Evolutionary conservation across 306 rosid genomes (phyloP).

Genomic region (Canavalia ensiformis): DNA sequence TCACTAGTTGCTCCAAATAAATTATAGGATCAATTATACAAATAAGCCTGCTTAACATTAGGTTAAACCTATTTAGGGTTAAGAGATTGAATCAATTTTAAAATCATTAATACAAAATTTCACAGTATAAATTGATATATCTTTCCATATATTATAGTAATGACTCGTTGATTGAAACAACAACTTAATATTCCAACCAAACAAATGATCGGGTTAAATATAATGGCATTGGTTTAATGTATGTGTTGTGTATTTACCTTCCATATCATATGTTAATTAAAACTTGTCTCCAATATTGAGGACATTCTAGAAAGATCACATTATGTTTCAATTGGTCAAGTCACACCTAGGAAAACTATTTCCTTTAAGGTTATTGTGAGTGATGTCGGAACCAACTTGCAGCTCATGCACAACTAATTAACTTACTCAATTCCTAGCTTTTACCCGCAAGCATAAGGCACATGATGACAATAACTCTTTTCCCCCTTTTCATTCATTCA

Average conservation of each 20-base stretch:
- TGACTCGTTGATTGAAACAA: not conserved
- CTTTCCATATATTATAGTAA: not conserved
- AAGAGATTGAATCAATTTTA: not conserved
- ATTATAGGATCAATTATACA: not conserved
- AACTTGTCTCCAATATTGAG: slow-evolving; percentile 2
- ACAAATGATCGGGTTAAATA: not conserved
- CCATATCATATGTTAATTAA: not conserved
- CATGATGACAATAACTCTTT: slow-evolving; percentile 9
- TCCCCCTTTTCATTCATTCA: not conserved
- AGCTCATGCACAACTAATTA: slow-evolving; percentile 3
- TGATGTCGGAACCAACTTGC: slow-evolving; percentile 14
- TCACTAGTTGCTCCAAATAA: not conserved
- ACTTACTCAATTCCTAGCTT: not conserved
- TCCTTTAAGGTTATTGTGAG: not conserved
- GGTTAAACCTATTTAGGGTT: not conserved
- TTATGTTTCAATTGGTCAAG: not conserved
- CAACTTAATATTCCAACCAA: not conserved
- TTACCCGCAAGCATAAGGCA: not conserved
- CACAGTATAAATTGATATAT: not conserved
- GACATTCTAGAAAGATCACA: slow-evolving; percentile 20
- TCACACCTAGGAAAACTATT: not conserved
- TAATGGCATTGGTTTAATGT: not conserved
- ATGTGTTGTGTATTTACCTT: not conserved
- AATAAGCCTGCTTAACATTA: not conserved
- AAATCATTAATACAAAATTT: not conserved